These are phyloP conservation scores for Capsicum rhomboideum DNA, from an alignment of 257 asterid species.

Conservation along the genomic window DNA sequence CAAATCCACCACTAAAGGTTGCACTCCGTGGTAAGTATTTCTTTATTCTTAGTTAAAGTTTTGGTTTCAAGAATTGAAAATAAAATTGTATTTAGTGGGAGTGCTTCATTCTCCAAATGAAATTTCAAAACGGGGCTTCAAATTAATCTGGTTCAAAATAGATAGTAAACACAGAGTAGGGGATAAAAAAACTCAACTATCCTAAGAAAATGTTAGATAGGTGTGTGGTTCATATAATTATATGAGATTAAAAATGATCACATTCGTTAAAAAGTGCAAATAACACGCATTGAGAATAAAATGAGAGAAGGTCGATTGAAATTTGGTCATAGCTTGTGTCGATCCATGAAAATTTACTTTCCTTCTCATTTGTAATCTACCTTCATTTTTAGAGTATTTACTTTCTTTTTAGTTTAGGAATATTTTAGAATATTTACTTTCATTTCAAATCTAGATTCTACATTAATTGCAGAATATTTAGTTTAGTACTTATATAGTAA, in stretches of 20 bases:
- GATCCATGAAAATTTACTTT: background rate
- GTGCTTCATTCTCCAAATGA: background rate
- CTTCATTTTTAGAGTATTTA: background rate
- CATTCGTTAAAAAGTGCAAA: background rate
- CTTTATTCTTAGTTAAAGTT: too few relatives aligned
- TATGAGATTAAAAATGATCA: background rate
- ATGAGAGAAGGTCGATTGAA: background rate
- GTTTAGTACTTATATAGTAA: background rate
- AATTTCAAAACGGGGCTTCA: fast-evolving
- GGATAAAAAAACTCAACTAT: background rate
- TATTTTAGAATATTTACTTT: background rate
- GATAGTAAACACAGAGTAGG: fast-evolving
- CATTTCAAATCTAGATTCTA: background rate
- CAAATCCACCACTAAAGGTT: too few relatives aligned
- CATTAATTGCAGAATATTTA: background rate
- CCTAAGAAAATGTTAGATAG: background rate
- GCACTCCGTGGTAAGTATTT: too few relatives aligned
- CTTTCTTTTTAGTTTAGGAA: background rate
- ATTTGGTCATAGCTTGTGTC: background rate
- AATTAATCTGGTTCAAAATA: background rate
- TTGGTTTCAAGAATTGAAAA: background rate
- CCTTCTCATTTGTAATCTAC: background rate
- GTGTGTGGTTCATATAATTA: background rate
- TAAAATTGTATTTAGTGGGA: fast-evolving
- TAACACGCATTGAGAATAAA: background rate